These are phyloP conservation scores for Microcera coccophila DNA, from an alignment of 2,329 filamentous ascomycete genomes.

Conservation along the genomic window DNA sequence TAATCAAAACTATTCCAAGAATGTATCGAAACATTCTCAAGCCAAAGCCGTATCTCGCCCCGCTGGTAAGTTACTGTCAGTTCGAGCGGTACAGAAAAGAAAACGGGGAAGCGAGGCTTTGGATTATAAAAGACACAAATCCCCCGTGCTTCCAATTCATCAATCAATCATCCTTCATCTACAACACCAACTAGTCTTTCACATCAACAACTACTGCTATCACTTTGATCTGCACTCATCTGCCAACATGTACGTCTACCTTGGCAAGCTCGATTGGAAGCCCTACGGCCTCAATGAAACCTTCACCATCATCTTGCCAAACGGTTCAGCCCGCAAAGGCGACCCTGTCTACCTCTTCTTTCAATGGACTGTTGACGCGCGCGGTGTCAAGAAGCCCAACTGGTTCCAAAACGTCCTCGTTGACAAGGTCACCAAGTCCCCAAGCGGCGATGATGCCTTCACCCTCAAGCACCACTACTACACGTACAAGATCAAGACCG, in stretches of 20 bases:
- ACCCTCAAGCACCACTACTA: slow-evolving; percentile 7
- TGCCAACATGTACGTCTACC: slow-evolving; percentile 18
- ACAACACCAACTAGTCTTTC: too few species aligned
- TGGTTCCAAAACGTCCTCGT: slow-evolving; percentile 14
- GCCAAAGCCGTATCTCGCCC: too few species aligned
- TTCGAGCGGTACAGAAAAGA: too few species aligned
- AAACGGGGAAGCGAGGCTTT: too few species aligned
- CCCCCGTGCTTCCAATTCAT: too few species aligned
- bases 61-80: too few species aligned
- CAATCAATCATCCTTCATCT: too few species aligned
- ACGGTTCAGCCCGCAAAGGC: slow-evolving; percentile 15
- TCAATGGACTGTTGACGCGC: slow-evolving; percentile 13
- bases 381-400: slow-evolving; percentile 14
- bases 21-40: too few species aligned
- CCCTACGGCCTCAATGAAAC: slow-evolving; percentile 16
- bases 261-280: slow-evolving; percentile 19
- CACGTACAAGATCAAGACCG: slow-evolving; percentile 10
- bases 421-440: slow-evolving; percentile 4
- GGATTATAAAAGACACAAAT: too few species aligned
- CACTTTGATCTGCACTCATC: not conserved
- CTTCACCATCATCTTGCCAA: slow-evolving; percentile 15
- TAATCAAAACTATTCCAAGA: too few species aligned
- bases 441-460: slow-evolving; percentile 5
- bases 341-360: slow-evolving; percentile 21
- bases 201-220: too few species aligned